Base-by-base conservation (phyloP, 2,329 filamentous ascomycete genomes). In the Paraphoma sp. region DNA sequence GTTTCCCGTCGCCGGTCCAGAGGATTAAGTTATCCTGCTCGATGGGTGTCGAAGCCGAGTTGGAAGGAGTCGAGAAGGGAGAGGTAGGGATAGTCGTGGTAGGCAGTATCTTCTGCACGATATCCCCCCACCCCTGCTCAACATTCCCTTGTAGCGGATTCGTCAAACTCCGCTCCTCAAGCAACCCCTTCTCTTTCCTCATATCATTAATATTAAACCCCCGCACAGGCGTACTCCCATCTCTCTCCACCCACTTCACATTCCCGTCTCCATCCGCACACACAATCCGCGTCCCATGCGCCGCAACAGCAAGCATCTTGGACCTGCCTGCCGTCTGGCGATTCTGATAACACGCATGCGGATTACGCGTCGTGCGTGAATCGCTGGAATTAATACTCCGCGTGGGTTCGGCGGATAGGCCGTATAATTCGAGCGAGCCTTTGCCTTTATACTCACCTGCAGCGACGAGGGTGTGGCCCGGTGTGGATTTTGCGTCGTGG, bases 401-500 rank as follows among this genome's bases (percentile, higher is more conserved):
- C 60, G 67, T 51, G 60, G 73, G 65, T 53, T 71, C 48, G 12
- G 76, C 77, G 23, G 78, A 80, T 1, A 92, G 78, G 12, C 87
- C 87, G 74, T 96, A 97, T n/a, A 97, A 79, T 71, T 98, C 94
- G 1, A 98, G 81, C 0, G 90, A 93, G 0, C 94, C 94, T 74
- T 95, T 93, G 31, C 90, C 92, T 66, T 95, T 96, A 79, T 97
- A 97, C 71, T 94, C 91, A 5, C 93, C 94, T 40, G 90, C 91
- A 2, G 92, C 91, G 49, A 97, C 85, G 28, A 97, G 77, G 0
- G 89, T 93, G 45, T 88, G 82, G 0, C 88, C 83, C 0, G 77
- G 67, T 0, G 75, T 73, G n/a, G 69, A 76, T 64, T 89, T 89
- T n/a, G 82, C 82, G 16, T 80, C 78, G 60, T 75, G 79, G 11